Evolutionary conservation across 2,329 filamentous ascomycete genomes (phyloP).

Genomic region (Fusarium nisikadoi): DNA sequence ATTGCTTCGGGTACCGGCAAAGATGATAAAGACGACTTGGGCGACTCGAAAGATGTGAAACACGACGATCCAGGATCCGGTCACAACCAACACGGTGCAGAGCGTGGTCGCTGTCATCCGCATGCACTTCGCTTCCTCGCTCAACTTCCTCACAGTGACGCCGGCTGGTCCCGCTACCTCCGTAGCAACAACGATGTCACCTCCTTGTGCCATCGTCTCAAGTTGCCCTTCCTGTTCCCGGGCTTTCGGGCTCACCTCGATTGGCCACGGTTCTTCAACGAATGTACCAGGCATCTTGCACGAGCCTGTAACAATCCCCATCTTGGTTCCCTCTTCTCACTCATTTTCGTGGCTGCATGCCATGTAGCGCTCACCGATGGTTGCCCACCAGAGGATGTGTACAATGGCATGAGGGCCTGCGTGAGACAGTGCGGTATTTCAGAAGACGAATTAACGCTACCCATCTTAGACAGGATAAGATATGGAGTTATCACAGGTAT

Average conservation of each 20-base stretch:
- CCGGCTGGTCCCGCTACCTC: constrained; percentile 18
- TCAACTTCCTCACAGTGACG: constrained; percentile 14
- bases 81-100: too few species aligned
- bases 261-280: constrained; percentile 14
- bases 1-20: neutral
- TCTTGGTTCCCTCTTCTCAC: constrained; percentile 22
- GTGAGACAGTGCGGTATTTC: constrained; percentile 12
- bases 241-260: neutral
- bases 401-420: constrained; percentile 1
- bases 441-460: constrained; percentile 10
- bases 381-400: constrained; percentile 3
- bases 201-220: constrained; percentile 9
- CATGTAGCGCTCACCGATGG: constrained; percentile 15
- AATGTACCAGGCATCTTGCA: constrained; percentile 14
- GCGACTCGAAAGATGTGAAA: neutral
- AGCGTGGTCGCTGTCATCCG: constrained; percentile 1
- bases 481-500: constrained; percentile 19
- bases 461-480: constrained; percentile 13
- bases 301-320: neutral
- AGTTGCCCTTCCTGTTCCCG: constrained; percentile 1
- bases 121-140: constrained; percentile 22
- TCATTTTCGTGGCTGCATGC: constrained; percentile 25
- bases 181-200: constrained; percentile 4
- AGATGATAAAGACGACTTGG: neutral
- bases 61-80: neutral